Conservation (phyloP, 768 basidiomycete genomes). For the Crepidotus variabilis region DNA sequence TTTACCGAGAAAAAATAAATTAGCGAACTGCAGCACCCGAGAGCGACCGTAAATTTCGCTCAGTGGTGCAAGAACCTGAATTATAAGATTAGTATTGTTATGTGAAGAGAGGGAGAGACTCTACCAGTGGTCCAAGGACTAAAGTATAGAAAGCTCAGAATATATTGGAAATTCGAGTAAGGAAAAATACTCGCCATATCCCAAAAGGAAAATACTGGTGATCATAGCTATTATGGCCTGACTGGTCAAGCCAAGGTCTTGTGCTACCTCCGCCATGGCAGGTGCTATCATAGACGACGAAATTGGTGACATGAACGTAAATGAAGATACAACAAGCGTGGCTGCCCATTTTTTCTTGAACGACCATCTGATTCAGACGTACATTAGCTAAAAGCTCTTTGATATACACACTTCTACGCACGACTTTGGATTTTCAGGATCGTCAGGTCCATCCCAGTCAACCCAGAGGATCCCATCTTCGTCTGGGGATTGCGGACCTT, state of each 20-base stretch:
- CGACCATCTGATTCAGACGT: slow-evolving; percentile 42
- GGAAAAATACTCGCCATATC: slow-evolving; percentile 43
- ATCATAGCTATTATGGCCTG: slow-evolving; percentile 48
- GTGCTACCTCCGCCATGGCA: slow-evolving; percentile 46
- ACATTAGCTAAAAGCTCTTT: neutral
- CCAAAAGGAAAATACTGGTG: slow-evolving; percentile 50
- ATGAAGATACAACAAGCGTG: slow-evolving; percentile 59
- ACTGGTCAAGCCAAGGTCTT: slow-evolving; percentile 52
- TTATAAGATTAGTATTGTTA: neutral
- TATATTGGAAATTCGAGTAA: neutral
- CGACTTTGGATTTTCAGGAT: slow-evolving; percentile 60
- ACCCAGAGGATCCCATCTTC: slow-evolving; percentile 33
- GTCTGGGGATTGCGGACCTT: neutral
- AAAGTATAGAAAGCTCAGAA: neutral
- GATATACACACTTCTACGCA: slow-evolving; percentile 17
- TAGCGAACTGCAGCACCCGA: slow-evolving; percentile 55
- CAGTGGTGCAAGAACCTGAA: slow-evolving; percentile 51
- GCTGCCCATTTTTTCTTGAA: slow-evolving; percentile 59
- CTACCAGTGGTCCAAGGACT: slow-evolving; percentile 52
- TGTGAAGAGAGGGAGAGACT: slow-evolving; percentile 3
- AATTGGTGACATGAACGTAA: slow-evolving; percentile 66
- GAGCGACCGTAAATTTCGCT: slow-evolving; percentile 72
- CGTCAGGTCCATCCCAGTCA: slow-evolving; percentile 62
- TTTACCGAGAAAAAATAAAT: slow-evolving; percentile 63
- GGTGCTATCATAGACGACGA: slow-evolving; percentile 77